Conservation (phyloP, 805 yeast genomes). For the Candida gorgasii region DNA sequence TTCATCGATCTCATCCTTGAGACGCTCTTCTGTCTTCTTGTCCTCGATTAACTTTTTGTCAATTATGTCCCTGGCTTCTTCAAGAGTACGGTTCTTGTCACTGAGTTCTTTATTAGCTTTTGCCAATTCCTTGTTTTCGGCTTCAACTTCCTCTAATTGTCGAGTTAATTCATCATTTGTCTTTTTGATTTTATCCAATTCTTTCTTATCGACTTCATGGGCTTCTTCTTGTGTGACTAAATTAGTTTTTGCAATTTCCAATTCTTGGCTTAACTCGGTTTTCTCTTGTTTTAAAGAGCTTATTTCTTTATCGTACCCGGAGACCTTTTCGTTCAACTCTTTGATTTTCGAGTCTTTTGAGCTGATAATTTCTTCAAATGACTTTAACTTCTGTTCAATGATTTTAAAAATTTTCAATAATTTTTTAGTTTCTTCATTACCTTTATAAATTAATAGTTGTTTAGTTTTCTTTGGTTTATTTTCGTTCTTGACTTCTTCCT, state of each 20-base stretch:
- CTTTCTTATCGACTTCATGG: not conserved
- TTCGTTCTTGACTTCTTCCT: not conserved
- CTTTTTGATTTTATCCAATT: not conserved
- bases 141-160: not conserved
- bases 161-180: not conserved
- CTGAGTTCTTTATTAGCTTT: not conserved
- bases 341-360: not conserved
- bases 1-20: not conserved
- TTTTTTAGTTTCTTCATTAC: slow-evolving; percentile 14
- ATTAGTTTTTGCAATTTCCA: not conserved
- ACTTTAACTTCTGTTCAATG: slow-evolving; percentile 3
- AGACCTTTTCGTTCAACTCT: not conserved
- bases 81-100: not conserved
- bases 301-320: not conserved
- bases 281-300: not conserved
- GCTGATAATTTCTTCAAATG: not conserved
- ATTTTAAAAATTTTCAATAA: slow-evolving; percentile 7
- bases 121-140: not conserved
- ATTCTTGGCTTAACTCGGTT: not conserved
- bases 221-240: not conserved
- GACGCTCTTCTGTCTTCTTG: not conserved
- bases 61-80: slow-evolving; percentile 8
- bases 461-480: not conserved
- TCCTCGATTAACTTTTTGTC: slow-evolving; percentile 9
- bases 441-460: not conserved